Evolutionary conservation across 2,329 filamentous ascomycete species (phyloP), one percentile per base, ranked within the genome.

Genomic region (Arthroderma sp.): DNA sequence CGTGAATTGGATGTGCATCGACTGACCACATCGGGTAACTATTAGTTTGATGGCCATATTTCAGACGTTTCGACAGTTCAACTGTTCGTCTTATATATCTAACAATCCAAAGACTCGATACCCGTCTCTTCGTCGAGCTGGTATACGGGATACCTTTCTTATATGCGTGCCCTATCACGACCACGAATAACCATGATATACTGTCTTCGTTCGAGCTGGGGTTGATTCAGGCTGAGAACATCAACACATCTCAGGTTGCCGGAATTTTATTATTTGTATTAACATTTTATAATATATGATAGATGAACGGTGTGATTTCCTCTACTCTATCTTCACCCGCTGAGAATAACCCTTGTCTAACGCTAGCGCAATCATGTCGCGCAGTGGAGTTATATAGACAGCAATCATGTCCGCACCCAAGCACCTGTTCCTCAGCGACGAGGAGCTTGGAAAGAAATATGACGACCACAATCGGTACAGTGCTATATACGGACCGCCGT

Each of bases 401-500:
- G 47, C 61, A 60, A 67, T 49, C 43, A 76, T 76, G 74, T 62
- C 67, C 55, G 63, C 67, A 53, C 61, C 70, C 69, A 74, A 67
- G 63, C 69, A 69, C 25, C 37, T 58, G 1, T 60, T 79, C 61
- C 68, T 73, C 23, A 76, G 72, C 58, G 82, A 85, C 66, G 81
- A 82, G 70, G 81, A 84, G 74, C 74, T 83, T 59, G 81, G 81
- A 58, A 85, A 84, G 71, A 81, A 81, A 66, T 78, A 85, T 68
- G 82, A 85, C 67, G 81, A 84, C 68, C 79, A 81, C 68, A 75
- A 71, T 60, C 73, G 72, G 5, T 65, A 65, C 15, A 62, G 63
- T 54, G 66, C 63, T 43, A 54, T 25, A 39, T 54, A 37, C 19
- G 61, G 66, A 55, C 64, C 66, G 35, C 64, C 66, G 35, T 62